A percentile compares a stretch with the other conserved stretches of the same genome.
Evolutionary conservation across 2,329 filamentous ascomycete genomes (phyloP).

Genomic region (Calcarisporium arbuscula): DNA sequence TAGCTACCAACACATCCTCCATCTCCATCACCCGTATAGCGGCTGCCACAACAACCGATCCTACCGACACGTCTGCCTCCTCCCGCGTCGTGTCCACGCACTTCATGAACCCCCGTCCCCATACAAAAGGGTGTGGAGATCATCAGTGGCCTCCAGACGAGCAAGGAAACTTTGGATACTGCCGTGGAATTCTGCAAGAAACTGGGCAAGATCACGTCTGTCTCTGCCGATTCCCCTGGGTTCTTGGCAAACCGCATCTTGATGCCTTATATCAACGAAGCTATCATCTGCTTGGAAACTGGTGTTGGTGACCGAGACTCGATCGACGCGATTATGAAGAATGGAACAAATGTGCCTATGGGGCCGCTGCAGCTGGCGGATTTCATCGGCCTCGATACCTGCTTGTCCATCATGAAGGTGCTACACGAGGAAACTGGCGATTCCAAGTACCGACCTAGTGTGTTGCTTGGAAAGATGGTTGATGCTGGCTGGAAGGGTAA

Average conservation of each 20-base stretch:
- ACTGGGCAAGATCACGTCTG: conserved; percentile 89
- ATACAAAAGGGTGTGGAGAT: conserved; percentile 97
- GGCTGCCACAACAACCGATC: conserved; percentile 72
- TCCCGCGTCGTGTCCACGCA: conserved; percentile 92
- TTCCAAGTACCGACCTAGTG: conserved; percentile 88
- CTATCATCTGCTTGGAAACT: conserved; percentile 91
- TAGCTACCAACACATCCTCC: conserved; percentile 97
- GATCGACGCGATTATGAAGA: conserved; percentile 98
- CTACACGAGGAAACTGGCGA: conserved; percentile 87
- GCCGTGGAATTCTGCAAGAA: conserved; percentile 80
- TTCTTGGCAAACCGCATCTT: conserved; percentile 95
- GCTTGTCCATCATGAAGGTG: conserved; percentile 94
- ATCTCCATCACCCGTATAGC: conserved; percentile 97
- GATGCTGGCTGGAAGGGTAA: conserved; percentile 96
- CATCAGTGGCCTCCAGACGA: conserved; percentile 90
- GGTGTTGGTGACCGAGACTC: conserved; percentile 82
- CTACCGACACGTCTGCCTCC: conserved; percentile 71
- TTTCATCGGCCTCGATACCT: conserved; percentile 96
- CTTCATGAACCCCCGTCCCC: conserved; percentile 99
- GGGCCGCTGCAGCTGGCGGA: conserved; percentile 89
- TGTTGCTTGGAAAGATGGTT: conserved; percentile 89
- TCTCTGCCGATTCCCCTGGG: conserved; percentile 83
- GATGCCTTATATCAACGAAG: conserved; percentile 99
- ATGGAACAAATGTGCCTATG: conserved; percentile 98
- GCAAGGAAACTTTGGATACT: conserved; percentile 69